Base-by-base conservation (phyloP, 2,329 filamentous ascomycete genomes). In the Ophiocordyceps camponoti-leonardi region DNA sequence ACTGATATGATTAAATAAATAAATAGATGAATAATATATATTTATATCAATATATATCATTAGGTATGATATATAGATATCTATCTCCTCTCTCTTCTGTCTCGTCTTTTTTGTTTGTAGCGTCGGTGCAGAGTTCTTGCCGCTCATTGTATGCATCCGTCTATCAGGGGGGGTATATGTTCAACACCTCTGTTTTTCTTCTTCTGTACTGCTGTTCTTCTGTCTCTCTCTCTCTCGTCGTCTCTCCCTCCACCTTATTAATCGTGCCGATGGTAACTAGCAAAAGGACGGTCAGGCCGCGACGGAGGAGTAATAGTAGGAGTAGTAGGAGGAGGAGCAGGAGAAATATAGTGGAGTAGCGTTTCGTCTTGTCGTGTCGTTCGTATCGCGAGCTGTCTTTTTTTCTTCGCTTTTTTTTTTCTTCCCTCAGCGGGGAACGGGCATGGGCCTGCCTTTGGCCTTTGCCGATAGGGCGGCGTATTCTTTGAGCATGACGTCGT, bases 401-500 rank as follows among this genome's bases (percentile, higher is more conserved):
- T 28, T 28, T 28, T 28, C 11, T 28, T 28, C 11, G 6, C 11
- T 28, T 10, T 28, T 28, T 28, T 28, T 11, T 28, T 19, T 44
- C 39, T 49, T 22, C 14, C 51, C 44, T 22, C 18, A 19, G 42
- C 47, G 19, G 18, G 49, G 54, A 6, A 61, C 49, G 22, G 58
- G 51, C 23, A 64, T 51, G 30, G 60, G 58, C 13, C 55, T 54
- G 16, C 72, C 69, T 42, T 67, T 67, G 20, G 63, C 69, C 56
- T 70, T 68, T 43, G 67, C 67, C 11, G 76, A 74, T 20, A 81
- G 62, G 30, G 58, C 55, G 18, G 76, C 51, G 40, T 81, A 65
- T 56, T 81, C 81, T 51, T 73, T 71, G 50, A 88, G 71, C 86
- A 94, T 94, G 44, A 78, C 62, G 19, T 86, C 81, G 47, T 80